phyloP scores from a whole-genome alignment of 1,284 basidiomycete species.

The Rhodofomes roseus region DNA sequence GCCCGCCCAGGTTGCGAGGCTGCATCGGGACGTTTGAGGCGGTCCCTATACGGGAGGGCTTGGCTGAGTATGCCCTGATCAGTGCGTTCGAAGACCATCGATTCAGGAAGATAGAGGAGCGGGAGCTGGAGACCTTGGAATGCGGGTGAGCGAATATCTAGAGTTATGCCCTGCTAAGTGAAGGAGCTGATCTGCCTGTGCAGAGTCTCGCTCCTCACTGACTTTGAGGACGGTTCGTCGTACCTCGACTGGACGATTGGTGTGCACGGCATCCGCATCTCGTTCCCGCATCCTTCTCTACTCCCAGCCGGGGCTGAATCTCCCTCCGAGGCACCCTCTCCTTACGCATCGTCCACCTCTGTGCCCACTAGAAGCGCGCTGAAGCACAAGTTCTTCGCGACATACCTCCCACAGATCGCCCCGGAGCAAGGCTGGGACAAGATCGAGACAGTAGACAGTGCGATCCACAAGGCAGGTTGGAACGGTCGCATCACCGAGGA shows the following conservation, averaged over 20 bases:
- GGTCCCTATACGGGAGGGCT: conserved; percentile 69
- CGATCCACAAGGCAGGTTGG: conserved; percentile 93
- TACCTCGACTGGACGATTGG: conserved; percentile 94
- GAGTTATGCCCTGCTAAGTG: background rate
- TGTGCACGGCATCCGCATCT: conserved; percentile 88
- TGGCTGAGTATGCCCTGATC: conserved; percentile 88
- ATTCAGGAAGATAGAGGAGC: conserved; percentile 68
- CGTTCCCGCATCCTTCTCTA: conserved; percentile 75
- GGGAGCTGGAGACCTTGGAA: conserved; percentile 78
- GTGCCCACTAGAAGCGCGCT: conserved; percentile 49
- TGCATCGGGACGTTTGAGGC: conserved; percentile 95
- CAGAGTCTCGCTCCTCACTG: conserved; percentile 88
- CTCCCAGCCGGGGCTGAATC: conserved; percentile 43
- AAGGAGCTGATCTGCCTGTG: conserved; percentile 1
- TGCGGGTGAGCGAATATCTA: conserved; percentile 63
- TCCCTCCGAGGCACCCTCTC: conserved; percentile 62
- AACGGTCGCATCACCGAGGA: conserved; percentile 80
- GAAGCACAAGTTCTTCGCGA: conserved; percentile 73
- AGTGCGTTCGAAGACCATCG: conserved; percentile 75
- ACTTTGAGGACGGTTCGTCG: conserved; percentile 82
- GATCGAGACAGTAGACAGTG: conserved; percentile 84
- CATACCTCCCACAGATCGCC: conserved; percentile 93
- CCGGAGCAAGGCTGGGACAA: conserved; percentile 93
- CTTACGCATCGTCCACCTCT: conserved; percentile 59
- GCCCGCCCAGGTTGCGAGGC: conserved; percentile 72